These are phyloP conservation scores for Leccinum pellstonianum DNA, from an alignment of 768 basidiomycete genomes.

Conservation along the genomic window DNA sequence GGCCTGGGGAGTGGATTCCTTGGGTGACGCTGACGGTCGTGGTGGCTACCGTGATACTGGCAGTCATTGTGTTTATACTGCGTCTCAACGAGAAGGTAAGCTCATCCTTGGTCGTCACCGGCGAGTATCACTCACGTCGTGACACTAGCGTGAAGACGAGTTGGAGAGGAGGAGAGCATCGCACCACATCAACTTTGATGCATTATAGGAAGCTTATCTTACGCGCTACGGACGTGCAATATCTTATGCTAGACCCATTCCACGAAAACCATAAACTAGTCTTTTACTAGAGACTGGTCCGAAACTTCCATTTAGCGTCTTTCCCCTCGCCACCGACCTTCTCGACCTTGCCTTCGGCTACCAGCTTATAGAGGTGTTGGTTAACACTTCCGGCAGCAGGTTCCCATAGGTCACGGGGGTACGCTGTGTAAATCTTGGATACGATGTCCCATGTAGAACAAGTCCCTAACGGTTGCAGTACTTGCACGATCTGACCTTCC, in stretches of 20 bases:
- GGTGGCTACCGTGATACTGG: conserved; percentile 68
- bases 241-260: background rate
- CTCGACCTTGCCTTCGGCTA: conserved; percentile 58
- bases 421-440: conserved; percentile 62
- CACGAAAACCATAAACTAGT: background rate
- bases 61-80: conserved; percentile 79
- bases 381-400: conserved; percentile 69
- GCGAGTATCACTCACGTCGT: conserved; percentile 8
- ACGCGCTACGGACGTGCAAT: conserved; percentile 17
- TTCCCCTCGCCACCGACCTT: conserved; percentile 51
- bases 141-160: conserved; percentile 84
- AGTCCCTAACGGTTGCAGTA: conserved; percentile 37
- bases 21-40: conserved; percentile 93
- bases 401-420: conserved; percentile 68
- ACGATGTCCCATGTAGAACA: conserved; percentile 73
- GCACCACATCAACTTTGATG: conserved; percentile 98
- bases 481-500: conserved; percentile 71
- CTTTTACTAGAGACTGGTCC: conserved; percentile 7
- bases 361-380: conserved; percentile 73
- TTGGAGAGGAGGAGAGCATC: conserved; percentile 80
- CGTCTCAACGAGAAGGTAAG: conserved; percentile 92
- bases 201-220: conserved; percentile 50
- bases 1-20: conserved; percentile 96
- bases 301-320: conserved; percentile 48
- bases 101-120: conserved; percentile 1